These are phyloP conservation scores for Aspergillus neotritici DNA, from an alignment of 2,329 filamentous ascomycete species.

Conservation along the genomic window DNA sequence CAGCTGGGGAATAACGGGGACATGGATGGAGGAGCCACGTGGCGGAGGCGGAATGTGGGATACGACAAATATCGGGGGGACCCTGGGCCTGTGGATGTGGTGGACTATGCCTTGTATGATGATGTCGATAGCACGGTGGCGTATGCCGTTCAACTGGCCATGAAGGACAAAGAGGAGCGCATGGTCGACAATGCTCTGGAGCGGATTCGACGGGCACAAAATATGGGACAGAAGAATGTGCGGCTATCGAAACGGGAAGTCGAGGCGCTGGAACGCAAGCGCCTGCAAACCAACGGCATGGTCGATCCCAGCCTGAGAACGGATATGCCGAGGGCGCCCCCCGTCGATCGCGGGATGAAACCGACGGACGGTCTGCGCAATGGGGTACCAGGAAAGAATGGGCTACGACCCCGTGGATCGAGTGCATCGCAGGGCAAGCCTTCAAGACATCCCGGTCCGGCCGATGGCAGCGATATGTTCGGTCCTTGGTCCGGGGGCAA, in stretches of 20 bases:
- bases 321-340: conserved; percentile 8
- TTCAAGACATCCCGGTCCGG: conserved; percentile 30
- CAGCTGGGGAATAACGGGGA: conserved; percentile 28
- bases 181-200: conserved; percentile 72
- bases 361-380: conserved; percentile 18
- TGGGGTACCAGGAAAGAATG: conserved; percentile 11
- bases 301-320: conserved; percentile 14
- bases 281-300: conserved; percentile 45
- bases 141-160: conserved; percentile 49
- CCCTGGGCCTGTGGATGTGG: conserved; percentile 40
- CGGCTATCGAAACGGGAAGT: conserved; percentile 75
- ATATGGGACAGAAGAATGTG: conserved; percentile 70
- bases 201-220: conserved; percentile 72
- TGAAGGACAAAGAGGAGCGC: conserved; percentile 64
- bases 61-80: conserved; percentile 48
- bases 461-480: conserved; percentile 35
- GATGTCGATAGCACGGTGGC: conserved; percentile 43
- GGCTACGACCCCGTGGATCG: conserved; percentile 15
- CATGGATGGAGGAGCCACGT: conserved; percentile 24
- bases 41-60: conserved; percentile 32
- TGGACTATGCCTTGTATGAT: conserved; percentile 50
- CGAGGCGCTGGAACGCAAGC: conserved; percentile 68
- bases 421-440: conserved; percentile 12
- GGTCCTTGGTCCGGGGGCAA: conserved; percentile 42
- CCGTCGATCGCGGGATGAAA: conserved; percentile 14